phyloP scores from a whole-genome alignment of 371 early-diverging fungal genomes.

The Capillidium rhysosporum region DNA sequence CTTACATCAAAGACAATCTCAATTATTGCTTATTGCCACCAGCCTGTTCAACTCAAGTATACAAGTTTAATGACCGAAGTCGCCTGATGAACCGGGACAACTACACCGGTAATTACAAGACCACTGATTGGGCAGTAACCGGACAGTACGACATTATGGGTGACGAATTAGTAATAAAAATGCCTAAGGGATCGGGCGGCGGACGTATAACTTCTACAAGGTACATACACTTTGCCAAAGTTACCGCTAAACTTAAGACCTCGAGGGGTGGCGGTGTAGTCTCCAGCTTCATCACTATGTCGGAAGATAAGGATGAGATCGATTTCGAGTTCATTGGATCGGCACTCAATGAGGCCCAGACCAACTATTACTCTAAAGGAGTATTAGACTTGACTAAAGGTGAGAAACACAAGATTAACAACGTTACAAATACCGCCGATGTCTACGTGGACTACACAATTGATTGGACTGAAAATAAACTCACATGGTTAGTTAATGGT shows the following conservation, averaged over 20 bases:
- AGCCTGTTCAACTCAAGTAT: slow-evolving; percentile 19
- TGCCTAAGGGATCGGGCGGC: not conserved
- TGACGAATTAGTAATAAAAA: not conserved
- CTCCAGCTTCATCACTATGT: slow-evolving; percentile 39
- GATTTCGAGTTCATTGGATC: slow-evolving; percentile 52
- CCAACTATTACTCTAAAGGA: slow-evolving; percentile 45
- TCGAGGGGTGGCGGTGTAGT: slow-evolving; percentile 31
- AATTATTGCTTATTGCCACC: slow-evolving; percentile 25
- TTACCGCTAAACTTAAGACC: slow-evolving; percentile 27
- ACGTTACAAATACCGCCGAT: slow-evolving; percentile 10
- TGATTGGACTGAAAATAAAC: slow-evolving; percentile 28
- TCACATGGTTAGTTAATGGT: slow-evolving; percentile 32
- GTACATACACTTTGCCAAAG: slow-evolving; percentile 29
- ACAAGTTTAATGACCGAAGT: slow-evolving; percentile 13
- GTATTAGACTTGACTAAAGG: slow-evolving; percentile 23
- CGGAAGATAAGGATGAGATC: slow-evolving; percentile 36
- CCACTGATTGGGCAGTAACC: slow-evolving; percentile 16
- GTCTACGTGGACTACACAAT: slow-evolving; percentile 21
- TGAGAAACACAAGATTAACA: slow-evolving; percentile 3
- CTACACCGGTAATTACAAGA: slow-evolving; percentile 26
- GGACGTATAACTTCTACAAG: slow-evolving; percentile 8
- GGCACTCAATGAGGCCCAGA: slow-evolving; percentile 24
- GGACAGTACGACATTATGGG: not conserved
- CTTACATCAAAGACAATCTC: slow-evolving; percentile 10
- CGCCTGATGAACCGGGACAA: slow-evolving; percentile 17